These are phyloP conservation scores for Fusarium globosum DNA, from an alignment of 2,329 filamentous ascomycete species.

Conservation along the genomic window DNA sequence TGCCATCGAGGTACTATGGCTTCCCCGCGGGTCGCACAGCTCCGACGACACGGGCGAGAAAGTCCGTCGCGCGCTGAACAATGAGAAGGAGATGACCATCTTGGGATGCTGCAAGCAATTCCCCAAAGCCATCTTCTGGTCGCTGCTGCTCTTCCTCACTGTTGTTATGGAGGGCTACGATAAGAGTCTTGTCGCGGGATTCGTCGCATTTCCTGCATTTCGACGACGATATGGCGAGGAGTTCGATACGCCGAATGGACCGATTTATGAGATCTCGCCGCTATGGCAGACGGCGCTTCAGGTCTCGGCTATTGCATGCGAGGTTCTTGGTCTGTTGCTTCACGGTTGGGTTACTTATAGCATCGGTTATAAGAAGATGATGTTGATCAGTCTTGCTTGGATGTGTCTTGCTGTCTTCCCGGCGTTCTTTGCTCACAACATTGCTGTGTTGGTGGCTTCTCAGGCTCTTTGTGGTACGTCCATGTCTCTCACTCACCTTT, in stretches of 20 bases:
- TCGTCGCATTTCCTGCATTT: conserved; percentile 30
- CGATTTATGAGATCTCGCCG: conserved; percentile 26
- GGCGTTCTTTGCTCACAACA: conserved; percentile 50
- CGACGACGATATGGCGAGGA: conserved; percentile 44
- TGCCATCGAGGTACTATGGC: conserved; percentile 33
- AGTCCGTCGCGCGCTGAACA: conserved; percentile 30
- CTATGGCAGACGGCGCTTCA: conserved; percentile 20
- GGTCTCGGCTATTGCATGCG: conserved; percentile 15
- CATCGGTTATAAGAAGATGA: conserved; percentile 51
- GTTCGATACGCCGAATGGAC: conserved; percentile 11
- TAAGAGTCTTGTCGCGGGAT: conserved; percentile 28
- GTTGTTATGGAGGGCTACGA: conserved; percentile 41
- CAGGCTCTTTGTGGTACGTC: conserved; percentile 47
- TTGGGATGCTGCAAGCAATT: conserved; percentile 27
- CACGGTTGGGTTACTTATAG: conserved; percentile 54
- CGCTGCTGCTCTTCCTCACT: conserved; percentile 34
- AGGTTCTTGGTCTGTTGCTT: conserved; percentile 52
- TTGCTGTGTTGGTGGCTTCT: conserved; percentile 47
- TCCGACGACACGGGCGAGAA: conserved; percentile 36
- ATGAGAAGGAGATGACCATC: conserved; percentile 38
- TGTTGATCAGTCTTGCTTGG: conserved; percentile 51
- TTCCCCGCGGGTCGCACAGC: conserved; percentile 33
- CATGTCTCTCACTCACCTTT: not conserved
- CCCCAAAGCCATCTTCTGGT: conserved; percentile 39
- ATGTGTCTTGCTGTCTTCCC: conserved; percentile 53